Percentiles rank a stretch among this genome's conserved stretches.
Conservation (phyloP, 2,329 filamentous ascomycete genomes). For the Fusarium lyarnte region DNA sequence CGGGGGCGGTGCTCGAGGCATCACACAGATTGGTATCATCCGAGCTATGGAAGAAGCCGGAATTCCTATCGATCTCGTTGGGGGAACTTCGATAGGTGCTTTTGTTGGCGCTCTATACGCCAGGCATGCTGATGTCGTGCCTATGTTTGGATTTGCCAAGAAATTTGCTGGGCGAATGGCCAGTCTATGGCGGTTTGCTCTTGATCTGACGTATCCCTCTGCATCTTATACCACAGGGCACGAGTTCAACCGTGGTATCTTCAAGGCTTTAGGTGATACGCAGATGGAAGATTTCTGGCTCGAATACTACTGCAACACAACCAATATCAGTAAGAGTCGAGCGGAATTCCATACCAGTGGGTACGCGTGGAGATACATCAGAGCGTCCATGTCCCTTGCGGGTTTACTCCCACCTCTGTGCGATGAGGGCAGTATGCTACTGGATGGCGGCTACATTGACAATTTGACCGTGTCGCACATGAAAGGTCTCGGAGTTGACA, state of each 20-base stretch:
- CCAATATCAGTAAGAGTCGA: slow-evolving; percentile 95
- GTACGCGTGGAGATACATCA: slow-evolving; percentile 96
- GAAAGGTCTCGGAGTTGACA: slow-evolving; percentile 91
- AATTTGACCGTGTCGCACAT: slow-evolving; percentile 97
- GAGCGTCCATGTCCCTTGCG: slow-evolving; percentile 95
- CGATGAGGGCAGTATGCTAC: slow-evolving; percentile 94
- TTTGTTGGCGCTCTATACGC: slow-evolving; percentile 97
- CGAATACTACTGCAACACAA: slow-evolving; percentile 99
- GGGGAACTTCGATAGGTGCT: slow-evolving; percentile 94
- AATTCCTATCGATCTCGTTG: slow-evolving; percentile 93
- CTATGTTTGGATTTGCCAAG: slow-evolving; percentile 96
- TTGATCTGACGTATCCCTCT: slow-evolving; percentile 95
- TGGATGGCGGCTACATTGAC: slow-evolving; percentile 97
- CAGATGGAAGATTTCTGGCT: slow-evolving; percentile 99
- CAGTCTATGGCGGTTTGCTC: slow-evolving; percentile 97
- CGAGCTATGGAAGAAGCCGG: slow-evolving; percentile 94
- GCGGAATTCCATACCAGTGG: slow-evolving; percentile 94
- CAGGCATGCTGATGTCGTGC: slow-evolving; percentile 94
- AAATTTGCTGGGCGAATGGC: slow-evolving; percentile 99
- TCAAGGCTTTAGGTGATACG: slow-evolving; percentile 96
- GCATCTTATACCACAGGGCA: slow-evolving; percentile 98
- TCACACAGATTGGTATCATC: slow-evolving; percentile 93
- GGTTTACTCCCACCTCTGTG: slow-evolving; percentile 93
- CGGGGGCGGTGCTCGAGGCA: slow-evolving; percentile 90
- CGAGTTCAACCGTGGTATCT: slow-evolving; percentile 98